Base-by-base conservation (phyloP, 1,284 basidiomycete species). In the Cerrena zonata region DNA sequence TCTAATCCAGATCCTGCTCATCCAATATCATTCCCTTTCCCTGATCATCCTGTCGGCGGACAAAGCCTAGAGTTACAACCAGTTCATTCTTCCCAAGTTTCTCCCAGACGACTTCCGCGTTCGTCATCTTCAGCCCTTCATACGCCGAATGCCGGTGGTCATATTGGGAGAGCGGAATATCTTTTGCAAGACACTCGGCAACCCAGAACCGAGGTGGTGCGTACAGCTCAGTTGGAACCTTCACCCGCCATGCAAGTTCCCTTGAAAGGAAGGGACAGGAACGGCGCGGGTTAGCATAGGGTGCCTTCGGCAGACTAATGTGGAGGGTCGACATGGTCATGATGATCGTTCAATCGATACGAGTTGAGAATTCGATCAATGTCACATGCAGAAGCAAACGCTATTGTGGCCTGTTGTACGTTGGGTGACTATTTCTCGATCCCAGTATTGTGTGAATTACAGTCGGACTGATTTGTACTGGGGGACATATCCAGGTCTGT, bases 171-270 rank as follows among this genome's bases (percentile, higher is more conserved):
- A 23, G 23, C 21, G 15, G 13, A 42, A 15, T 42, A 19, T 42
- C 10, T 23, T 10, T 15, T 15, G 12, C 18, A 4, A 2, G 45
- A 30, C n/a, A 23, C 19, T 10, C 42, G 51, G 18, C 19, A 42
- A 3, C 21, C 42, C 10, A 7, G 15, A 18, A 22, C 43, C 10
- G 49, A 47, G 15, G 37, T 38, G 2, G 55, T 67, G 25, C 51
- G 64, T 27, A 67, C 65, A 12, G 58, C 64, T 34, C 65, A 67
- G 55, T 48, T 63, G 25, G 59, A 64, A 55, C 65, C 65, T 18
- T 66, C 62, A 1, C 61, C 61, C 1, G 57, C 47, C 27, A 67
- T 67, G 65, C 63, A 65, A 51, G 53, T 67, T 15, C 65, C 65
- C 18, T 34, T 61, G 42, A 40, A 46, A 41, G 38, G 48, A 25